Evolutionary conservation across 805 yeast species (phyloP).

Genomic region (Metschnikowia noctiluminum): DNA sequence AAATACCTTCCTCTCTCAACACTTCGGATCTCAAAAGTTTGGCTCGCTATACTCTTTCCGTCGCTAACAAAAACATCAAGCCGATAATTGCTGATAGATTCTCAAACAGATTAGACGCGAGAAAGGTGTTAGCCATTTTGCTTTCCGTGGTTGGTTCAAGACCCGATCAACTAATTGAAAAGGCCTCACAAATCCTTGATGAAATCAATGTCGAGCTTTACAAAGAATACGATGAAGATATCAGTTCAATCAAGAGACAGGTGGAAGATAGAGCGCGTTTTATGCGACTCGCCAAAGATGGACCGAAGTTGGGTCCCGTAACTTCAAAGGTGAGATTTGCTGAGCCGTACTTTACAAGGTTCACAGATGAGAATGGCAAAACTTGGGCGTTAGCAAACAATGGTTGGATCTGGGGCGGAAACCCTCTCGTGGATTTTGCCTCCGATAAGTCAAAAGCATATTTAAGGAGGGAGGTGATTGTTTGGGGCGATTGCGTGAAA

Average conservation of each 20-base stretch:
- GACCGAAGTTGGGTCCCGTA: slow-evolving; percentile 75
- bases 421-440: slow-evolving; percentile 92
- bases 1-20: slow-evolving; percentile 43
- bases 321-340: slow-evolving; percentile 54
- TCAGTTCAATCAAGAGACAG: slow-evolving; percentile 61
- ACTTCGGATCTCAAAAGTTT: slow-evolving; percentile 39
- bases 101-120: slow-evolving; percentile 51
- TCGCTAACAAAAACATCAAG: slow-evolving; percentile 36
- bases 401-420: slow-evolving; percentile 99
- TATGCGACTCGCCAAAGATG: slow-evolving; percentile 72
- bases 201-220: slow-evolving; percentile 76
- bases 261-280: slow-evolving; percentile 73
- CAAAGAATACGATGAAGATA: slow-evolving; percentile 71
- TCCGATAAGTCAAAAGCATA: slow-evolving; percentile 75
- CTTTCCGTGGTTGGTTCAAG: slow-evolving; percentile 20
- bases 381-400: slow-evolving; percentile 82
- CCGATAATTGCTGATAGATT: slow-evolving; percentile 50
- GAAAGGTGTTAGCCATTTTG: slow-evolving; percentile 52
- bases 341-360: slow-evolving; percentile 85
- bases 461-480: slow-evolving; percentile 85
- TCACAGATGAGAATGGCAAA: slow-evolving; percentile 50
- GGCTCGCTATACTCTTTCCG: slow-evolving; percentile 45
- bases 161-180: slow-evolving; percentile 20
- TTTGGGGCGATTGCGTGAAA: slow-evolving; percentile 98
- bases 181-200: slow-evolving; percentile 58